A percentile compares a stretch with the other conserved stretches of the same genome.
Evolutionary conservation across 208 protist genomes (phyloP).

Genomic region (Phytomonas sp.): DNA sequence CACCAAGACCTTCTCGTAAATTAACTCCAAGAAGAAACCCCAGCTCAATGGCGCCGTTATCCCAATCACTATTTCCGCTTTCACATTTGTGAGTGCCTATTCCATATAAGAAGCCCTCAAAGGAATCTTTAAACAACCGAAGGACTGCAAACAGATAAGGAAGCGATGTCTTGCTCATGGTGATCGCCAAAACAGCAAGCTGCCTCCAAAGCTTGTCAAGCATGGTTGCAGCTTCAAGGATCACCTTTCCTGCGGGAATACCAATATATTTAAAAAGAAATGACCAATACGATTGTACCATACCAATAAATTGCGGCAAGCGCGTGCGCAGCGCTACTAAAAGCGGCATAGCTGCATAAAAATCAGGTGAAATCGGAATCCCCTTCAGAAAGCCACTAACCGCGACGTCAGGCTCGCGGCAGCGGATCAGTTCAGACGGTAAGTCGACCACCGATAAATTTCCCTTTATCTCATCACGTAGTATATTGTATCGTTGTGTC

Average conservation of each 20-base stretch:
- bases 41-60: not conserved
- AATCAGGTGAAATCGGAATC: not conserved
- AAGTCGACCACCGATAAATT: not conserved
- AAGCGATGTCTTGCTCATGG: not conserved
- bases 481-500: not conserved
- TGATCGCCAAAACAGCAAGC: not conserved
- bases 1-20: conserved; percentile 15
- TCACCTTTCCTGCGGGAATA: not conserved
- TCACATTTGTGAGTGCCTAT: not conserved
- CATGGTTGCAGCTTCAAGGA: not conserved
- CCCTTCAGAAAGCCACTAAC: not conserved
- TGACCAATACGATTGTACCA: not conserved
- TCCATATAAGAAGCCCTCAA: not conserved
- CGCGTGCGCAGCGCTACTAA: not conserved
- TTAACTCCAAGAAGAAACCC: conserved; percentile 28
- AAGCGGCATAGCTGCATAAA: conserved; percentile 2
- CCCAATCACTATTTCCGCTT: not conserved
- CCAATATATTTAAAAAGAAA: not conserved
- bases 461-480: not conserved
- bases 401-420: not conserved
- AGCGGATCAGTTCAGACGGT: not conserved
- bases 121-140: not conserved
- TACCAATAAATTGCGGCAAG: not conserved
- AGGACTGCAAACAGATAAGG: not conserved
- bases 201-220: not conserved